phyloP scores from a whole-genome alignment of 169 alveolate species.

The Theileria sp. region DNA sequence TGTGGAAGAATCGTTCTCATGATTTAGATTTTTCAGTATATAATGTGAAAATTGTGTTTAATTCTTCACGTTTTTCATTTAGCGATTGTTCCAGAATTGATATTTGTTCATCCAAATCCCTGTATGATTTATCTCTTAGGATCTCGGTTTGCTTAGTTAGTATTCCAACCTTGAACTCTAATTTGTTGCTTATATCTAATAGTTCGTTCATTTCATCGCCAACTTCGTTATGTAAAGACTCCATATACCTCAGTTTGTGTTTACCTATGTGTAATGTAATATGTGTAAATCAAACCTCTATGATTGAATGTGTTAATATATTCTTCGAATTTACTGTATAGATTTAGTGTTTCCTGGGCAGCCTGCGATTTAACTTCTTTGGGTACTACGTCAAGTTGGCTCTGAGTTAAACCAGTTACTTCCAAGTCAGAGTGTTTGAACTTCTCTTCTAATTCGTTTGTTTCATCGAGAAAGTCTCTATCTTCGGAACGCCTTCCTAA shows the following conservation, averaged over 20 bases:
- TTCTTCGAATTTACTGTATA: slow-evolving; percentile 23
- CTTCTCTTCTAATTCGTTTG: slow-evolving; percentile 31
- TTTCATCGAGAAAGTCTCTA: slow-evolving; percentile 5
- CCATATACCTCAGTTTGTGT: slow-evolving; percentile 30
- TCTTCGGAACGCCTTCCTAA: slow-evolving; percentile 2
- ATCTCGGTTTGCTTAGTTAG: slow-evolving; percentile 22
- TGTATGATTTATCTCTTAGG: slow-evolving; percentile 18
- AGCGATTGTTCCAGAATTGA: slow-evolving; percentile 54
- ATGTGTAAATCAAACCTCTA: slow-evolving; percentile 2
- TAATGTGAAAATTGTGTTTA: slow-evolving; percentile 27
- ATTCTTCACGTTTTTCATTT: slow-evolving; percentile 50
- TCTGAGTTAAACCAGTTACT: slow-evolving; percentile 31
- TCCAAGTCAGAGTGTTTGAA: slow-evolving; percentile 18
- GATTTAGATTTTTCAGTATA: slow-evolving; percentile 14
- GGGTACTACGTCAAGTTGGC: slow-evolving; percentile 53
- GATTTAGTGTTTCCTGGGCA: slow-evolving; percentile 34
- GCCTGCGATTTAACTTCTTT: slow-evolving; percentile 39
- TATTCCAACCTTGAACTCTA: slow-evolving; percentile 39
- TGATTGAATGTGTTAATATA: not conserved
- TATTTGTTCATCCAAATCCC: slow-evolving; percentile 41
- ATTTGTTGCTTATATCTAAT: slow-evolving; percentile 17
- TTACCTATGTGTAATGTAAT: slow-evolving; percentile 9
- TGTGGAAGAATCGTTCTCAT: not conserved
- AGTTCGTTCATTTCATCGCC: slow-evolving; percentile 40
- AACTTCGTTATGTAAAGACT: slow-evolving; percentile 27